phyloP scores from a whole-genome alignment of 352 stramenopile species.

The Blastocystis sp. region DNA sequence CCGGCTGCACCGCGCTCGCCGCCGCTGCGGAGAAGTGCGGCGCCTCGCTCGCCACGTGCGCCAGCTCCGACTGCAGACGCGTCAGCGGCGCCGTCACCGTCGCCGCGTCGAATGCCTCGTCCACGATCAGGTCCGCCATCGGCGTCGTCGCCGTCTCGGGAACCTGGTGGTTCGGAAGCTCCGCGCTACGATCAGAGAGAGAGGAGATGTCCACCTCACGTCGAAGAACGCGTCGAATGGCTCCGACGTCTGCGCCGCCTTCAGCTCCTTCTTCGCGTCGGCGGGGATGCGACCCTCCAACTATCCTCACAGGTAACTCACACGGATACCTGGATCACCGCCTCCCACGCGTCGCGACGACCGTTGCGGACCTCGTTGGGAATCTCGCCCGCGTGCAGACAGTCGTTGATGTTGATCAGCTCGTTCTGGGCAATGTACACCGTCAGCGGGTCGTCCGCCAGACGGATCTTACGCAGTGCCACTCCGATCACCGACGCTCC shows the following conservation, averaged over 20 bases:
- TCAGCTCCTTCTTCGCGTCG: background rate
- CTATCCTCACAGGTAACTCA: background rate
- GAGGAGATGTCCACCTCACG: background rate
- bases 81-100: background rate
- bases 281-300: background rate
- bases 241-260: background rate
- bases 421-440: background rate
- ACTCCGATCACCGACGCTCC: background rate
- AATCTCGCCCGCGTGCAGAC: background rate
- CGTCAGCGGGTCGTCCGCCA: background rate
- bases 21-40: background rate
- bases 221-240: constrained; percentile 34
- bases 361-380: background rate
- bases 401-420: constrained; percentile 11
- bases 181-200: background rate
- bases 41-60: too few species aligned
- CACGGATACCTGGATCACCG: background rate
- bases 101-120: background rate
- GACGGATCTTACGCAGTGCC: constrained; percentile 2
- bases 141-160: constrained; percentile 16
- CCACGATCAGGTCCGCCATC: constrained; percentile 36
- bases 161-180: background rate
- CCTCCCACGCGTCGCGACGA: constrained; percentile 4
- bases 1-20: background rate
- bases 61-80: background rate